Evolutionary conservation across 805 yeast genomes (phyloP), one percentile per base, ranked within the genome.

Genomic region (Lachancea waltii): DNA sequence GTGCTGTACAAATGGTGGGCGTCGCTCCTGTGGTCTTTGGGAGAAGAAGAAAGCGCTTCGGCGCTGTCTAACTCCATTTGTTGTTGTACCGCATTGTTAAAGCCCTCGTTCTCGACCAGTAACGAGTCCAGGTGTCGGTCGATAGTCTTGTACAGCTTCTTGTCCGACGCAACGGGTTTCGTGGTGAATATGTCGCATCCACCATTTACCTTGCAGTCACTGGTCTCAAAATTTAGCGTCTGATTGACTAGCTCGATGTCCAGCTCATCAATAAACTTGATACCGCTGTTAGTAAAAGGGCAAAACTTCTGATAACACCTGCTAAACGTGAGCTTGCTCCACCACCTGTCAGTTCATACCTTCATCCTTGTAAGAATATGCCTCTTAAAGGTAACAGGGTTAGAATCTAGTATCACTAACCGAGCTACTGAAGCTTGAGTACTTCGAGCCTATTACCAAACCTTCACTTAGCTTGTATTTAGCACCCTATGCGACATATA

Each of bases 111-210:
- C 38, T 60, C 64, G 39, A 64, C 68, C 18, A 69, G 53, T 18
- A 70, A 58, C 7, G 70, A 59, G 43, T 81, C 83, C 41, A 85
- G 70, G 53, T 85, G 90, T 48, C 81, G 77, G 56, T 87, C 97
- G 30, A 92, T 78, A 0, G 89, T 78, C 60, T 86, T 85, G 67
- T 84, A 86, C 20, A 90, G 72, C 61, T 89, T 89, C 49, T 87
- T 73, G 61, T 92, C 98, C 1, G 90, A 73, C 1, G 92, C 85
- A 17, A 89, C 85, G 1, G 96, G 87, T 54, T 90, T 92, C 2
- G 98, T 92, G 1, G 97, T 85, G 55, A 86, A 92, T 34, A 92
- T 71, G 56, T 92, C 98, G 57, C 95, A 81, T 18, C 95, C 87
- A 9, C 97, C 97, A 40, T 75, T 74, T 27, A 92, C 77, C 49